Evolutionary conservation across 805 yeast genomes (phyloP).

Genomic region (Ogataea pignaliae): DNA sequence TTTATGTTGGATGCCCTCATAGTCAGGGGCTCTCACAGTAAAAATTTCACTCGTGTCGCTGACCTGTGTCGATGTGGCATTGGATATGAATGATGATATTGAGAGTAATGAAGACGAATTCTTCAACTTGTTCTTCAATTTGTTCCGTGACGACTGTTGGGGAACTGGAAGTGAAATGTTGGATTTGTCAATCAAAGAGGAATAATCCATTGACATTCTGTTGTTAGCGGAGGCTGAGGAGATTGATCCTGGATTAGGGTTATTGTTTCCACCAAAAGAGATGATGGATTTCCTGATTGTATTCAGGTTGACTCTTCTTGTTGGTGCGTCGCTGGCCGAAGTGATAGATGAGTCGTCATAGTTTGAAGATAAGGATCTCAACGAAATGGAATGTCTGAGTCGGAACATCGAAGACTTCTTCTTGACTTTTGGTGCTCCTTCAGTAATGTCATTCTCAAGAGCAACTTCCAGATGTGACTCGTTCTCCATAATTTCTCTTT

Average conservation of each 20-base stretch:
- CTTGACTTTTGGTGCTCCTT: slow-evolving; percentile 7
- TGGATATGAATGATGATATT: slow-evolving; percentile 28
- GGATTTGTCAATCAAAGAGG: slow-evolving; percentile 28
- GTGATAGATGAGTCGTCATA: slow-evolving; percentile 11
- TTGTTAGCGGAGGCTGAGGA: not conserved
- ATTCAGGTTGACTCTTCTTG: slow-evolving; percentile 8
- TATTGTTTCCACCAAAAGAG: slow-evolving; percentile 7
- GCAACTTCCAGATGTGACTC: not conserved
- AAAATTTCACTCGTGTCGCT: slow-evolving; percentile 16
- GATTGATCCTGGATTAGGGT: not conserved
- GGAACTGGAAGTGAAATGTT: slow-evolving; percentile 59
- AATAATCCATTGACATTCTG: slow-evolving; percentile 25
- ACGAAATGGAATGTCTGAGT: slow-evolving; percentile 28
- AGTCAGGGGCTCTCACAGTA: slow-evolving; percentile 32
- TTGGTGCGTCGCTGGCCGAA: slow-evolving; percentile 5
- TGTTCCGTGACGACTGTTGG: slow-evolving; percentile 50
- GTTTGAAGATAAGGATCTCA: slow-evolving; percentile 21
- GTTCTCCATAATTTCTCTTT: not conserved
- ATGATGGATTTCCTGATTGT: slow-evolving; percentile 10
- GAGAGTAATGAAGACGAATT: slow-evolving; percentile 47
- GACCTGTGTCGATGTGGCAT: slow-evolving; percentile 7
- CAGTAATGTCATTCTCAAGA: not conserved
- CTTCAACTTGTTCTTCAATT: slow-evolving; percentile 47
- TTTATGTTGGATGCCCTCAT: slow-evolving; percentile 29
- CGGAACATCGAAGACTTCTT: slow-evolving; percentile 21